A percentile compares a stretch with the other conserved stretches of the same genome.
Conservation (phyloP, 2,329 filamentous ascomycete species). For the Talaromyces piceae region DNA sequence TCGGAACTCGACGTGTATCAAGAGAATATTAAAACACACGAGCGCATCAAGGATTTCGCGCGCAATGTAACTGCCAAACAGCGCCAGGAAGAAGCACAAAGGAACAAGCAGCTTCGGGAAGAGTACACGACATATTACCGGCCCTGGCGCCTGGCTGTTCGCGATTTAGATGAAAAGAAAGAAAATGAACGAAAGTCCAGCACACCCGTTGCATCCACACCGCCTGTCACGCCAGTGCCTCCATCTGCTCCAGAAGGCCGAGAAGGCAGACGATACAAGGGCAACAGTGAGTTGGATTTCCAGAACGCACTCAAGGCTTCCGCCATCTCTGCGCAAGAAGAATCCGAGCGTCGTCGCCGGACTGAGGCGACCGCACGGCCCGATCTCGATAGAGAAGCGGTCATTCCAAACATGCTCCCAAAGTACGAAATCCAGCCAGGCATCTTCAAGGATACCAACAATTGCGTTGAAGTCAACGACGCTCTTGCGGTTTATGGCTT, state of each 20-base stretch:
- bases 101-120: slow-evolving; percentile 33
- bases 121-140: slow-evolving; percentile 38
- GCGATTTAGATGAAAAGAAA: slow-evolving; percentile 36
- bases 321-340: slow-evolving; percentile 41
- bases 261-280: slow-evolving; percentile 37
- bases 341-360: slow-evolving; percentile 37
- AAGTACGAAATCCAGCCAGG: slow-evolving; percentile 29
- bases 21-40: slow-evolving; percentile 32
- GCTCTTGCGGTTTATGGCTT: slow-evolving; percentile 40
- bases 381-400: slow-evolving; percentile 39
- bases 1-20: slow-evolving; percentile 39
- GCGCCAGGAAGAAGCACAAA: slow-evolving; percentile 30
- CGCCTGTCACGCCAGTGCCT: slow-evolving; percentile 25
- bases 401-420: slow-evolving; percentile 43
- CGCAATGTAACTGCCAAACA: slow-evolving; percentile 31
- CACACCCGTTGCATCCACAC: slow-evolving; percentile 29
- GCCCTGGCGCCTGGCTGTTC: slow-evolving; percentile 38
- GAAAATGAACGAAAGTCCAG: slow-evolving; percentile 28
- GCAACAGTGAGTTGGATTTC: slow-evolving; percentile 44
- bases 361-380: slow-evolving; percentile 37
- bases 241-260: slow-evolving; percentile 25
- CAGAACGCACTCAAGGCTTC: slow-evolving; percentile 42
- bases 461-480: slow-evolving; percentile 29
- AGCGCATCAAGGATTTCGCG: slow-evolving; percentile 33
- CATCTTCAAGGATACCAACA: slow-evolving; percentile 43